A percentile compares a stretch with the other conserved stretches of the same genome.
These are phyloP conservation scores for Cutaneotrichosporon sp. DNA, from an alignment of 1,284 basidiomycete species.

Conservation along the genomic window DNA sequence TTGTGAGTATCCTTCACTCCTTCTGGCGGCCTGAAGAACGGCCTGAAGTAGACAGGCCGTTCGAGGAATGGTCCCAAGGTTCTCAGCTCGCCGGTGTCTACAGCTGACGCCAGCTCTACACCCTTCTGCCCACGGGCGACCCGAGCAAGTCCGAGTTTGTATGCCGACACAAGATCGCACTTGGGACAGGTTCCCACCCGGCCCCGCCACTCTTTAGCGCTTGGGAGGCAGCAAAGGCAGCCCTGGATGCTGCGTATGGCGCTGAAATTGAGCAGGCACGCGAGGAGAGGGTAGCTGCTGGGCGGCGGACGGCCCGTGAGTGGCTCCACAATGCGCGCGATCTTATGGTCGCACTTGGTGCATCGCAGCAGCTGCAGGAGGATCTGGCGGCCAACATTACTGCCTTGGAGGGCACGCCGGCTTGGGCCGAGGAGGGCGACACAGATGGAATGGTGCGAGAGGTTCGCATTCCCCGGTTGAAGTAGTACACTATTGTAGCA, in stretches of 20 bases:
- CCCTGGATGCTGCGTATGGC: constrained; percentile 2
- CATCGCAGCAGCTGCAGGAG: not conserved
- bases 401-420: not conserved
- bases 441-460: not conserved
- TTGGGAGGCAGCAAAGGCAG: constrained; percentile 3
- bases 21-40: no score
- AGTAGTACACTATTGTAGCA: constrained; percentile 1
- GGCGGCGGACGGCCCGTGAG: not conserved
- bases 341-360: not conserved
- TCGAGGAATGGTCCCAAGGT: no score
- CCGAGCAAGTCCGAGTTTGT: constrained; percentile 7
- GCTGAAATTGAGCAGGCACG: not conserved
- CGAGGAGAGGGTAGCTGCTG: not conserved
- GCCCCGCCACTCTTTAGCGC: not conserved
- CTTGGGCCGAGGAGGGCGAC: no score
- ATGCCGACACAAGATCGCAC: constrained; percentile 17
- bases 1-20: no score
- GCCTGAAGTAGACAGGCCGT: no score
- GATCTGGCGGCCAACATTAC: not conserved
- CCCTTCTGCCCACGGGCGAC: constrained; percentile 8
- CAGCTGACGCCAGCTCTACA: constrained; percentile 19
- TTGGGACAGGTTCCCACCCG: not conserved
- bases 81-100: no score
- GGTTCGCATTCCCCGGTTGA: not conserved
- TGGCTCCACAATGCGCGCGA: not conserved